Base-by-base conservation (phyloP, 2,329 filamentous ascomycete genomes). In the Sclerotinia subarctica region DNA sequence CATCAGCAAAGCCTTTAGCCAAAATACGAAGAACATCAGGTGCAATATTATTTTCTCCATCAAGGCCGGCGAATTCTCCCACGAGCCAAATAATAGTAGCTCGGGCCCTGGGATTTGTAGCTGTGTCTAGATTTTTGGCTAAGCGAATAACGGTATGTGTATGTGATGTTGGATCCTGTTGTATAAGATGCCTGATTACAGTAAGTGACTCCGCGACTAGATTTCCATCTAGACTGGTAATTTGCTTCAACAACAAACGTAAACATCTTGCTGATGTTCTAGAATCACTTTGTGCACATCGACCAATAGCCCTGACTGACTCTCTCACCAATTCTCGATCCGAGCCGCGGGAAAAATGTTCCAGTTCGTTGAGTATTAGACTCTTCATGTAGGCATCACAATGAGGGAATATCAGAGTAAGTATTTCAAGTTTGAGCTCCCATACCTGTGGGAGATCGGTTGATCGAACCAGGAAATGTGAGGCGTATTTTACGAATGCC, bases 31-130 rank as follows among this genome's bases (percentile, higher is more conserved):
- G 81, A 8, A 98, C 93, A 75, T 99, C 95, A 0, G 94, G 89
- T 0, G 95, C 95, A 70, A 99, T 94, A 74, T 96, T 96, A 77
- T 95, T 89, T 69, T 94, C 89, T 13, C 89, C 86, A 67, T 93
- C 88, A 3, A 90, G 79, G 0, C 93, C 92, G 0, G 94, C 88
- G 74, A 96, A 98, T 78, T 99, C 95, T 57, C 95, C 95, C 0
- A 98, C 94, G 0, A 99, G 86, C 95, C 95, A 99, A 73, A 99
- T 91, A 71, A 99, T 97, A 62, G 92, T 97, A 3, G 95, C 95
- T 72, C 95, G 86, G 4, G 95, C 95, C 70, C 93, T 90, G 1
- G 95, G 89, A 70, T 95, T 94, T 0, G 91, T 92, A 1, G 93
- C 92, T 4, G 90, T 91, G 76, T 97, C 95, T 2, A 99, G 86